Conservation (phyloP, 148 eudicot genomes). For the Vaccinium macrocarpon region DNA sequence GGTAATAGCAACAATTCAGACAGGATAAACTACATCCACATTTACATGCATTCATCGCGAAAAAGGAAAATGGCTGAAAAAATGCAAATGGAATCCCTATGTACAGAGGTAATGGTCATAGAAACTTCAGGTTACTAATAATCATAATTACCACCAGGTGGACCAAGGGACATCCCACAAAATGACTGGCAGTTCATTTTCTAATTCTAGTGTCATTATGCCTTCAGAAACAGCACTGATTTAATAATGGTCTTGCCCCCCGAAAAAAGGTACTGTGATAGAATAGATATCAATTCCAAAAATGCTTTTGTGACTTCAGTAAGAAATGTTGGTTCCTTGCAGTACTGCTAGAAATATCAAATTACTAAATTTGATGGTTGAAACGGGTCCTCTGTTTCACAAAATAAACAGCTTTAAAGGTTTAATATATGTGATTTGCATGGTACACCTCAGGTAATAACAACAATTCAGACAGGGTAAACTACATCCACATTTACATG, state of each 20-base stretch:
- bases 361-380: background rate
- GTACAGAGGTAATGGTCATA: background rate
- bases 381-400: background rate
- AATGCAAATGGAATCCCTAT: background rate
- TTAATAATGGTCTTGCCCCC: background rate
- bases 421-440: background rate
- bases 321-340: background rate
- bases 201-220: background rate
- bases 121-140: background rate
- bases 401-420: background rate
- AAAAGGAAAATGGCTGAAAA: background rate
- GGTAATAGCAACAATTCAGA: background rate
- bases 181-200: background rate
- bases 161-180: background rate
- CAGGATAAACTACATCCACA: background rate
- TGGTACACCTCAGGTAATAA: background rate
- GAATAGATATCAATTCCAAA: background rate
- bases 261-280: background rate
- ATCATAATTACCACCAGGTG: background rate
- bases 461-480: background rate
- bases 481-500: background rate
- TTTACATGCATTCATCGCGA: background rate
- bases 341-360: background rate
- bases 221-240: background rate
- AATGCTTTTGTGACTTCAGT: background rate